Evolutionary conservation across 768 basidiomycete species (phyloP).

Genomic region (Tulasnella sp.): DNA sequence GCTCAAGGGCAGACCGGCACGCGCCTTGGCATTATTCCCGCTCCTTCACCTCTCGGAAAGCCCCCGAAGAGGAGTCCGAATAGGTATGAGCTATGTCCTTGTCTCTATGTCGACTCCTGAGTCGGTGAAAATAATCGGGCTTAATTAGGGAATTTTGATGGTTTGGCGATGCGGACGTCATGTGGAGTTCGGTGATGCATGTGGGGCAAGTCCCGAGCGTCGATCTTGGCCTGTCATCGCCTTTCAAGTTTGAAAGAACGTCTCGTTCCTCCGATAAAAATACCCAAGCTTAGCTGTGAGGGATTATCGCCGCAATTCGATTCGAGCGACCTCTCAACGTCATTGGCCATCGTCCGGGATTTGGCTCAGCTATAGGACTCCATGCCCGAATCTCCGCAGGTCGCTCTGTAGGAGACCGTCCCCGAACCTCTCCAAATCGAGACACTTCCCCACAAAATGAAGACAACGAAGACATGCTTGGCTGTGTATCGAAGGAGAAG

Average conservation of each 20-base stretch:
- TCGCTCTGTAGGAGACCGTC: background rate
- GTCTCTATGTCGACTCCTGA: no score
- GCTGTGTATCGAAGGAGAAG: background rate
- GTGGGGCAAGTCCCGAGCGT: background rate
- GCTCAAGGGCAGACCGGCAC: no score
- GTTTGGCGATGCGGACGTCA: background rate
- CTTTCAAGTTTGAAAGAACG: background rate
- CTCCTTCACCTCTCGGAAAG: no score
- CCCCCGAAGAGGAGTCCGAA: no score
- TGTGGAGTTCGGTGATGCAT: background rate
- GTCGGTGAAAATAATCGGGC: no score
- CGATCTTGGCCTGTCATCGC: background rate
- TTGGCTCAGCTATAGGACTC: background rate
- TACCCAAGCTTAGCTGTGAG: background rate
- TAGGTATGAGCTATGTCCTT: no score
- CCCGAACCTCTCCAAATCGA: background rate
- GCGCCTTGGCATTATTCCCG: no score
- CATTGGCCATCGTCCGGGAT: background rate
- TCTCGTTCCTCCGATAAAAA: background rate
- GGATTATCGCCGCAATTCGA: background rate
- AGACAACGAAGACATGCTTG: background rate
- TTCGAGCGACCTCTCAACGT: background rate
- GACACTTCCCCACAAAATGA: background rate
- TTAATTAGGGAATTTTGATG: background rate
- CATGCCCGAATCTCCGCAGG: background rate